Evolutionary conservation across 2,329 filamentous ascomycete genomes (phyloP).

Genomic region (Fusarium mundagurra): DNA sequence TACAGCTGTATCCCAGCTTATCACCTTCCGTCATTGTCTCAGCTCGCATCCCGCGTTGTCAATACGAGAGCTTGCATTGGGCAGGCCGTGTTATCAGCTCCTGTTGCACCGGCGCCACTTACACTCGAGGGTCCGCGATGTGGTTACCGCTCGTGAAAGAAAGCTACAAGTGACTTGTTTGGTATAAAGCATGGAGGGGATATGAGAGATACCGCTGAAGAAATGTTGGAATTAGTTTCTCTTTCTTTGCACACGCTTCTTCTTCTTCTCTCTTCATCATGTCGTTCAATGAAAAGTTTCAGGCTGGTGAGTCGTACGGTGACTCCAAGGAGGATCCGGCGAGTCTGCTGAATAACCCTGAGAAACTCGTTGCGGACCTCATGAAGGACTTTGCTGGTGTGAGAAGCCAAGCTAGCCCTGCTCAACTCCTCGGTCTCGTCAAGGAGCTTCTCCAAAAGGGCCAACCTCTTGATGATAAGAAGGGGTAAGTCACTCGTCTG

Average conservation of each 20-base stretch:
- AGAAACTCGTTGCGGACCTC: conserved; percentile 47
- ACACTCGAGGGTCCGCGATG: background rate
- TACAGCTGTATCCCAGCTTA: background rate
- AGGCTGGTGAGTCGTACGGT: conserved; percentile 51
- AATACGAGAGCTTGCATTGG: background rate
- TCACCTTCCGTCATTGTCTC: background rate
- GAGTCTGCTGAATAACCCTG: conserved; percentile 46
- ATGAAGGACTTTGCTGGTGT: conserved; percentile 46
- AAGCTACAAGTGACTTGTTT: background rate
- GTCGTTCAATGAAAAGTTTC: conserved; percentile 49
- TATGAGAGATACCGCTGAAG: background rate
- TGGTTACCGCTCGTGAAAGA: background rate
- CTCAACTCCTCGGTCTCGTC: conserved; percentile 47
- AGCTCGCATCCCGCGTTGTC: background rate
- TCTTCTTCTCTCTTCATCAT: conserved; percentile 34
- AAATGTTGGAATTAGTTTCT: too few relatives aligned
- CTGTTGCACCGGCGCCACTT: conserved; percentile 14
- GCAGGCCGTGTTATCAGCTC: background rate
- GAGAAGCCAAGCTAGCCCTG: conserved; percentile 40
- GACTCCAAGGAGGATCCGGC: conserved; percentile 37
- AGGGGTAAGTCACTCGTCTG: conserved; percentile 43
- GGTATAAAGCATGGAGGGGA: conserved; percentile 21
- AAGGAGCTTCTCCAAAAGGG: conserved; percentile 52
- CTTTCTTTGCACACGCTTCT: background rate
- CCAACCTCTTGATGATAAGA: conserved; percentile 67